A percentile compares a stretch with the other conserved stretches of the same genome.
Evolutionary conservation across 768 basidiomycete species (phyloP).

Genomic region (Chalciporus chontae): DNA sequence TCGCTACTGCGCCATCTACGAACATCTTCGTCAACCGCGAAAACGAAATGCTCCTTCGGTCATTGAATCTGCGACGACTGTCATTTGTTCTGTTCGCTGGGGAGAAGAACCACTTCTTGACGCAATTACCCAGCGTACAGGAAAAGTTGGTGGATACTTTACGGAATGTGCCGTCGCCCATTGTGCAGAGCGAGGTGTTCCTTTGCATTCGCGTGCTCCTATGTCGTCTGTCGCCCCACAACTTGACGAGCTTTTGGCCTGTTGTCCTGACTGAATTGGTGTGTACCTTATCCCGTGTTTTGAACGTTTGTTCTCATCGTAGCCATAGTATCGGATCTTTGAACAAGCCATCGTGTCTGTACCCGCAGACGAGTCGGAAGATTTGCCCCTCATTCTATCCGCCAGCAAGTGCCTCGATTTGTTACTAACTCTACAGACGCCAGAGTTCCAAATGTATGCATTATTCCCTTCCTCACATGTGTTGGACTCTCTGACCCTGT

Average conservation of each 20-base stretch:
- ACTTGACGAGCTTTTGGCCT: conserved; percentile 95
- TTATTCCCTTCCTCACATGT: not conserved
- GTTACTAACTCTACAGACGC: conserved; percentile 88
- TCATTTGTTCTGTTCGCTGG: conserved; percentile 84
- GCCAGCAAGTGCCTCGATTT: conserved; percentile 94
- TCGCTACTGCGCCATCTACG: conserved; percentile 82
- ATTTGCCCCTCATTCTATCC: conserved; percentile 76
- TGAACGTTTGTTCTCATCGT: not conserved
- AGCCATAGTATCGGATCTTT: conserved; percentile 79
- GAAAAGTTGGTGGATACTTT: conserved; percentile 95
- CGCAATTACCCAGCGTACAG: conserved; percentile 89
- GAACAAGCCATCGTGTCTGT: conserved; percentile 70
- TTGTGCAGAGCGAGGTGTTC: conserved; percentile 93
- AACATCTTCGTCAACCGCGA: conserved; percentile 97
- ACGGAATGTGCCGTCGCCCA: conserved; percentile 70
- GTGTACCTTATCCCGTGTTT: conserved; percentile 18
- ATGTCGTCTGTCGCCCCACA: conserved; percentile 87
- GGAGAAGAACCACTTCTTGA: conserved; percentile 88
- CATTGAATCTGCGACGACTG: conserved; percentile 81
- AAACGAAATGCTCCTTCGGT: conserved; percentile 85
- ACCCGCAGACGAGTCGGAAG: conserved; percentile 82
- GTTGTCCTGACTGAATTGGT: conserved; percentile 91
- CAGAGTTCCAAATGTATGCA: conserved; percentile 93
- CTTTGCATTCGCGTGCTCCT: conserved; percentile 88
- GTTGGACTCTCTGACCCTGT: conserved; percentile 4